Evolutionary conservation across 495 filamentous ascomycete species (phyloP), one percentile per base, ranked within the genome.

Genomic region (Poronia punctata): DNA sequence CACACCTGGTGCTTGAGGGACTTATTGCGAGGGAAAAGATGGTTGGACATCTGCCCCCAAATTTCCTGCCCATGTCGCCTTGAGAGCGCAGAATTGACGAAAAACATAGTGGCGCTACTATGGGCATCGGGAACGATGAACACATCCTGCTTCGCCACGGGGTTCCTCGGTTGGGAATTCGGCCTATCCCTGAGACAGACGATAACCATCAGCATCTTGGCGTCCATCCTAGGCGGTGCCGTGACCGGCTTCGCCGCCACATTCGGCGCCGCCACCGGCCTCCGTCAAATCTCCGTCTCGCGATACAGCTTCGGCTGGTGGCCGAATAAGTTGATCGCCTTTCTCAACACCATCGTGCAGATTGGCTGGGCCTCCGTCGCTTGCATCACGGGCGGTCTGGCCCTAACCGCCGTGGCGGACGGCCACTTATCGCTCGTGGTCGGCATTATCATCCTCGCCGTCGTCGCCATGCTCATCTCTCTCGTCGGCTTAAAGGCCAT

Each of bases 231-330:
- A 4, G 74, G 74, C 7, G 61, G 60, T 8, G 43, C 60, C 7
- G 49, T 76, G 4, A 74, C 75, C 22, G 73, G 61, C 12, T 67
- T 61, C 51, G 68, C 68, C 33, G 72, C 72, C 7, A 75, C 71
- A 3, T 62, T 74, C 35, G 72, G 72, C 16, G 57, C 65, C 3
- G 57, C 61, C 15, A 74, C 67, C 6, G 75, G 76, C 21, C 62
- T 78, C 3, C 67, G 72, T 28, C 68, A 75, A 45, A 68, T 75
- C 45, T 67, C 68, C 15, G 67, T 76, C 29, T 61, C 66, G 27
- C 66, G 74, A 6, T 78, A 75, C 52, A 70, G 66, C 49, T 66
- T 79, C 35, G 76, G 74, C 16, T 79, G 68, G 66, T 76, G 64
- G 45, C 69, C 71, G 1, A 57, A 66, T 30, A 71, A 71, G 35